Conservation (phyloP, 2,329 filamentous ascomycete species). For the Monilinia laxa region DNA sequence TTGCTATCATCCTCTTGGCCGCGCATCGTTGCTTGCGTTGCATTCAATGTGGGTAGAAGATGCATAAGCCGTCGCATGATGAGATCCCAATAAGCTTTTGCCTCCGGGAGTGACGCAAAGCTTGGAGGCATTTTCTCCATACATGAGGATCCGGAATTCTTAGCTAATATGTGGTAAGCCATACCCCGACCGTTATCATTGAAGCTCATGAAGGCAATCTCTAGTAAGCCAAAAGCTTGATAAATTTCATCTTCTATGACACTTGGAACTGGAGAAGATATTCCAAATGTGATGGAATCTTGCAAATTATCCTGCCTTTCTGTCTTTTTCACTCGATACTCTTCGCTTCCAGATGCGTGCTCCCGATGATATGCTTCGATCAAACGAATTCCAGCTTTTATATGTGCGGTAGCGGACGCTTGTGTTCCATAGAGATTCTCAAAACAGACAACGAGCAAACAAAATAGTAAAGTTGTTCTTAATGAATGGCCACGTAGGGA, state of each 20-base stretch:
- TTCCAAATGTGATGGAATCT: conserved; percentile 1
- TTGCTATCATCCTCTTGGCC: neutral
- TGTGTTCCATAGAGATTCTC: conserved; percentile 3
- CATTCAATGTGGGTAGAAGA: neutral
- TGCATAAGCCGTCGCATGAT: conserved; percentile 18
- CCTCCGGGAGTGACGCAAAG: neutral
- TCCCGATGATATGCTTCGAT: conserved; percentile 2
- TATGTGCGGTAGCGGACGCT: neutral
- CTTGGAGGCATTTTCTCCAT: conserved; percentile 1
- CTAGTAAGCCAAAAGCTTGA: neutral
- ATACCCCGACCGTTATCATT: neutral
- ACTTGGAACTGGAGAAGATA: conserved; percentile 14
- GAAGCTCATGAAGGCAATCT: conserved; percentile 1
- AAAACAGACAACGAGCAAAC: conserved; percentile 7
- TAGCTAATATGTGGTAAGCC: conserved; percentile 13
- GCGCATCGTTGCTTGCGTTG: neutral
- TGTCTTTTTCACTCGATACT: neutral
- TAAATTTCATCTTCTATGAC: conserved; percentile 17
- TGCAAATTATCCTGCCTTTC: neutral
- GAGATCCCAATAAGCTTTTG: conserved; percentile 10
- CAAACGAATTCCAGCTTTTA: neutral
- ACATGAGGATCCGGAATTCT: neutral
- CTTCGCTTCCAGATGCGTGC: neutral
- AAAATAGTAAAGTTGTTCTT: conserved; percentile 9
- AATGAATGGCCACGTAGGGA: neutral